Evolutionary conservation across 2,329 filamentous ascomycete species (phyloP).

Genomic region (Proliferodiscus dingleyae): DNA sequence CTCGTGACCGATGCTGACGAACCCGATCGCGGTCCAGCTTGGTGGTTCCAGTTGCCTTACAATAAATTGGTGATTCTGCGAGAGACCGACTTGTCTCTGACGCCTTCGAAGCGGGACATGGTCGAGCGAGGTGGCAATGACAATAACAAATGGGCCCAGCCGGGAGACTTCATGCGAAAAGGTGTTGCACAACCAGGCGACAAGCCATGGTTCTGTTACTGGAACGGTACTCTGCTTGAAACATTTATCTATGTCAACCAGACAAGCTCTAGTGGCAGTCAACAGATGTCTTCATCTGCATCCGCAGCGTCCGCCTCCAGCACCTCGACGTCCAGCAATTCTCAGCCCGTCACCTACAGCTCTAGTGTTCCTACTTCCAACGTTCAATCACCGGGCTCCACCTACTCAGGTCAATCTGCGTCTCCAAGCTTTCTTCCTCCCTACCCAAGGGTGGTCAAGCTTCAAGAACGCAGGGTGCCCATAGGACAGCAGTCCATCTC

Average conservation of each 20-base stretch:
- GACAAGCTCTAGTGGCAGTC: conserved; percentile 30
- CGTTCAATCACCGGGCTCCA: conserved; percentile 8
- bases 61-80: conserved; percentile 58
- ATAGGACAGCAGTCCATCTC: conserved; percentile 29
- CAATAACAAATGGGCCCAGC: too few relatives aligned
- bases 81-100: conserved; percentile 15
- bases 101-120: conserved; percentile 14
- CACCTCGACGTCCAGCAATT: conserved; percentile 2
- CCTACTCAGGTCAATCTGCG: conserved; percentile 8
- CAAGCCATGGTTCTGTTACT: conserved; percentile 64
- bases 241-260: conserved; percentile 59
- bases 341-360: conserved; percentile 5
- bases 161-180: conserved; percentile 18
- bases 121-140: not conserved
- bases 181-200: conserved; percentile 48
- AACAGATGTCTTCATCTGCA: not conserved
- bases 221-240: conserved; percentile 63
- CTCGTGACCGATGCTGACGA: conserved; percentile 55
- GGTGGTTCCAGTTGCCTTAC: conserved; percentile 57
- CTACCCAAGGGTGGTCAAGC: conserved; percentile 58
- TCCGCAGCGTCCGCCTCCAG: conserved; percentile 2
- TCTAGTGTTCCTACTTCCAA: conserved; percentile 29
- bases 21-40: conserved; percentile 52
- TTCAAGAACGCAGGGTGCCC: conserved; percentile 55
- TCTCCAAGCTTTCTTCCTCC: conserved; percentile 28